Percentiles rank a stretch among this genome's conserved stretches.
Conservation (phyloP, 2,329 filamentous ascomycete genomes). For the Diaporthe nobilis region DNA sequence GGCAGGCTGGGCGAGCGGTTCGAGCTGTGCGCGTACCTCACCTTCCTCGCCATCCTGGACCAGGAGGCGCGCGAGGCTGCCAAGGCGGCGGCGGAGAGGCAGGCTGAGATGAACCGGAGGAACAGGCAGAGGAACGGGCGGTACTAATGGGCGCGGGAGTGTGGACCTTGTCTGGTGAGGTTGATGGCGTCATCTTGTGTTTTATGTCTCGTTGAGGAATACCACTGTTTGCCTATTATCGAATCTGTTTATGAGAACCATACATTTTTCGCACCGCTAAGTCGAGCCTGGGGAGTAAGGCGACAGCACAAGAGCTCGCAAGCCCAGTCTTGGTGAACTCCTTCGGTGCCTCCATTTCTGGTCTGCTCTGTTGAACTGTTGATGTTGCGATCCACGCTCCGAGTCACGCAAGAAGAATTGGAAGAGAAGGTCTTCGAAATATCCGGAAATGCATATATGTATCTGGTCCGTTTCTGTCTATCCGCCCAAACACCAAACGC, state of each 20-base stretch:
- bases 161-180: too few relatives aligned
- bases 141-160: neutral
- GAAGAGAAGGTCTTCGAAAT: fast-evolving
- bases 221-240: neutral
- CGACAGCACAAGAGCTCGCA: too few relatives aligned
- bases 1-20: constrained; percentile 15
- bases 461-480: neutral
- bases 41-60: constrained; percentile 8
- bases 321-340: neutral
- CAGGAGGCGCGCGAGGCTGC: constrained; percentile 23
- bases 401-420: neutral
- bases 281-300: neutral
- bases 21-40: constrained; percentile 5
- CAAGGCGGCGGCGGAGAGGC: neutral
- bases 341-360: neutral
- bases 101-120: constrained; percentile 5
- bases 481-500: neutral
- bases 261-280: too few relatives aligned
- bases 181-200: neutral
- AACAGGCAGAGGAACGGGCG: constrained; percentile 2
- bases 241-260: neutral
- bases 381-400: neutral
- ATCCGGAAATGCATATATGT: neutral
- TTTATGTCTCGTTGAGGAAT: neutral
- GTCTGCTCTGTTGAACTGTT: neutral